Evolutionary conservation across 257 asterid species (phyloP), one percentile per base, ranked within the genome.

Genomic region (Solanum clarkiae): DNA sequence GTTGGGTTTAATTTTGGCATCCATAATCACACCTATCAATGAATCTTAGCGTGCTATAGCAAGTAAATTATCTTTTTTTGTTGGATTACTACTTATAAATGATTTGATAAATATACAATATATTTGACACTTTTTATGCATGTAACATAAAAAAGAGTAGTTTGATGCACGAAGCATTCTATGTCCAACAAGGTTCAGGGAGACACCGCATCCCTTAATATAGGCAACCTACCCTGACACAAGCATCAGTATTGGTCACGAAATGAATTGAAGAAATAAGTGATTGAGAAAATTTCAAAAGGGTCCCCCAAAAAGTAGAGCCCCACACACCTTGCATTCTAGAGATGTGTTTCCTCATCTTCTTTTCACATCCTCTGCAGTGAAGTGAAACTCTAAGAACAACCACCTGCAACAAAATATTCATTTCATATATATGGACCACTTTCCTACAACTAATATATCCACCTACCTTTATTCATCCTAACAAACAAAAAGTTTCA

Each of bases 351-450:
- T 85, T 85, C 74, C 84, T 85, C 63, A 85, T 70, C 82, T 85
- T 85, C 62, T 57, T 45, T 85, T 85, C 87, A 77, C 87, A 85
- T 26, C 87, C 87, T 82, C 70, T 85, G 45, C 87, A 85, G 72
- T 85, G 87, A 26, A 85, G 44, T 26, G 87, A 77, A 53, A 85
- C 87, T 82, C 84, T 85, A 45, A 85, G 72, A 60, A 57, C 87
- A 54, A 85, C 87, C 81, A 85, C 87, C 87, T 85, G 55, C 80
- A 55, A 63, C 79, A 60, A 40, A 26, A 84, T 79, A 53, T 84
- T 69, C 69, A 68, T 59, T 53, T 16, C 40, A 26, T 66, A 5
- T 29, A 14, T 26, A 32, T 49, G 81, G 86, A 84, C 86, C 86
- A 69, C 81, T 54, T 54, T 51, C 26, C 82, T 51, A 79, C 29